Evolutionary conservation across 2,329 filamentous ascomycete species (phyloP).

Genomic region (Botrytis tulipae): DNA sequence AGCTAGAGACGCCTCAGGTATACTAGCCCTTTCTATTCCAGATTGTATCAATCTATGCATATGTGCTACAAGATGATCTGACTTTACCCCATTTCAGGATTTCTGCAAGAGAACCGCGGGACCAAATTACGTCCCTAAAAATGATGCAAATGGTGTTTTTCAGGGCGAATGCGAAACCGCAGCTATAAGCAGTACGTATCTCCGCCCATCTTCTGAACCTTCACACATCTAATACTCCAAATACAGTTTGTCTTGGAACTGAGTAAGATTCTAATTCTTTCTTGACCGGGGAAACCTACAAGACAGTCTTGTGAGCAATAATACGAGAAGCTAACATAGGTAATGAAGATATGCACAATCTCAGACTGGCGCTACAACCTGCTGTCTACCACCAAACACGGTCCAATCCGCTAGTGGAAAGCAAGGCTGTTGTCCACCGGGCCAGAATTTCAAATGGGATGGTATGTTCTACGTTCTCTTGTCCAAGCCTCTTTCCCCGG

Average conservation of each 20-base stretch:
- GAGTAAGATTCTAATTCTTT: neutral
- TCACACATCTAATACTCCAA: neutral
- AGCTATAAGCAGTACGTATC: neutral
- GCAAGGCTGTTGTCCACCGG: slow-evolving; percentile 4
- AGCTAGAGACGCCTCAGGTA: slow-evolving; percentile 3
- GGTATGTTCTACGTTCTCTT: neutral
- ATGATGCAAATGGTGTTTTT: slow-evolving; percentile 2
- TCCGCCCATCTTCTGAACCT: neutral
- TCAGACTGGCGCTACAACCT: neutral
- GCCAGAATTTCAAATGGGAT: slow-evolving; percentile 9
- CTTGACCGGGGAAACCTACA: neutral
- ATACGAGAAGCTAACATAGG: neutral
- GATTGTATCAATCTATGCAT: neutral
- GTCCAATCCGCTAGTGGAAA: neutral
- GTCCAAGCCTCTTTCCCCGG: neutral
- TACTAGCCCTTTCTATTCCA: neutral
- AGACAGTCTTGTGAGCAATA: neutral
- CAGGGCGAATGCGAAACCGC: neutral
- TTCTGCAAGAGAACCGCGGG: slow-evolving; percentile 15
- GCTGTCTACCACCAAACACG: neutral
- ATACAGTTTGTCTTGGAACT: slow-evolving; percentile 10
- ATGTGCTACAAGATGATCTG: neutral
- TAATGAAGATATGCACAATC: neutral
- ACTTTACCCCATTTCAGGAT: neutral
- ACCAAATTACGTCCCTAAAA: slow-evolving; percentile 7